Evolutionary conservation across 768 basidiomycete species (phyloP).

Genomic region (Naganishia onofrii): DNA sequence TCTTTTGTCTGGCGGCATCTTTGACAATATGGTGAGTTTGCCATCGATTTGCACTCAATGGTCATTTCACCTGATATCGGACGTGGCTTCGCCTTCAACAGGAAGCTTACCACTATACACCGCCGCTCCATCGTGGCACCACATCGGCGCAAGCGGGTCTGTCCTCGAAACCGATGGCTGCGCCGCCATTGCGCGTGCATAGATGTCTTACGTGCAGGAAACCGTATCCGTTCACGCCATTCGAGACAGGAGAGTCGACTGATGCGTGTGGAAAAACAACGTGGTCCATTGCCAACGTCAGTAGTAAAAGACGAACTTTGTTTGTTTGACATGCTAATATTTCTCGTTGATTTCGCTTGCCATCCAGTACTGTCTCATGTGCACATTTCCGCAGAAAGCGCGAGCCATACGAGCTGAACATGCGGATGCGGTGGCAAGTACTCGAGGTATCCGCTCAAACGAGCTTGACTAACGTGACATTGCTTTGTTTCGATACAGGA

Average conservation of each 20-base stretch:
- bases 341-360: background rate
- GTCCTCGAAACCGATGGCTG: background rate
- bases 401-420: background rate
- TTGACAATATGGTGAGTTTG: slow-evolving; percentile 3
- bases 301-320: background rate
- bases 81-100: background rate
- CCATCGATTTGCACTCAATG: background rate
- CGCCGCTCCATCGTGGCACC: background rate
- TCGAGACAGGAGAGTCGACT: background rate
- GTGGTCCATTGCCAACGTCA: slow-evolving; percentile 2
- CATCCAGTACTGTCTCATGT: background rate
- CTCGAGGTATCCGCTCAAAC: too few relatives aligned
- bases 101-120: background rate
- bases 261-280: background rate
- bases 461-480: background rate
- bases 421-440: slow-evolving; percentile 13
- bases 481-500: background rate
- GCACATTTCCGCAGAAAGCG: background rate
- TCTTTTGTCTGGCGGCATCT: background rate
- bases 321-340: background rate
- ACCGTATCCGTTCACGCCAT: slow-evolving; percentile 8
- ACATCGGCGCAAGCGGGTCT: background rate
- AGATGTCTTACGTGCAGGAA: background rate
- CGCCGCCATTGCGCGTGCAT: slow-evolving; percentile 3
- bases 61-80: background rate